Conservation (phyloP, 2,329 filamentous ascomycete genomes). For the Aspergillus bombycis region DNA sequence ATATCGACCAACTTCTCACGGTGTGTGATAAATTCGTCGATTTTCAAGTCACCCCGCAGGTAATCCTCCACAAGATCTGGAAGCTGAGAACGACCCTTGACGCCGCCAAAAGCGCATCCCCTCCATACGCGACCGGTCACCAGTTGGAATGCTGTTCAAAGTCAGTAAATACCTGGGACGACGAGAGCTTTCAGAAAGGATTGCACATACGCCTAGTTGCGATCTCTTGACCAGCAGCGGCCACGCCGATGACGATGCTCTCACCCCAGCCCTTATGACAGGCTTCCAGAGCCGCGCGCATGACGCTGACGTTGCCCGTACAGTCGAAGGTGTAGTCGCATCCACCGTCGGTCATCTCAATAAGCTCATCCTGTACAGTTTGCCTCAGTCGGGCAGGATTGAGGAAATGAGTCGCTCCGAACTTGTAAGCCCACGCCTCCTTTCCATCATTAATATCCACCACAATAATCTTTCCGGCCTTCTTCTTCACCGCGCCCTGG, state of each 20-base stretch:
- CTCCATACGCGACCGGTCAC: slow-evolving; percentile 98
- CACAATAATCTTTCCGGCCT: slow-evolving; percentile 65
- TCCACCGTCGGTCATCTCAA: slow-evolving; percentile 97
- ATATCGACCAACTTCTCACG: slow-evolving; percentile 80
- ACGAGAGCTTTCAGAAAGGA: neutral
- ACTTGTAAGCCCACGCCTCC: slow-evolving; percentile 90
- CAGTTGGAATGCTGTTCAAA: slow-evolving; percentile 82
- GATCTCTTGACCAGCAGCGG: slow-evolving; percentile 94
- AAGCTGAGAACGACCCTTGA: slow-evolving; percentile 95
- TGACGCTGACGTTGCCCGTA: slow-evolving; percentile 94
- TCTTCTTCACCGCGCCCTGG: slow-evolving; percentile 86
- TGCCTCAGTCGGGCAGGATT: slow-evolving; percentile 75
- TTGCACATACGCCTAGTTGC: slow-evolving; percentile 80
- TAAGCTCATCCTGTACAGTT: slow-evolving; percentile 86
- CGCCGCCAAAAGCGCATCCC: slow-evolving; percentile 97
- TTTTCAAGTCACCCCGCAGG: slow-evolving; percentile 85
- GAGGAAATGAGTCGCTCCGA: slow-evolving; percentile 97
- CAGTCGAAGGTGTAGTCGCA: slow-evolving; percentile 99
- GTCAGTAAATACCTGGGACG: neutral
- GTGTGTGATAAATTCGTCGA: slow-evolving; percentile 99
- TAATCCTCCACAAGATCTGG: slow-evolving; percentile 87
- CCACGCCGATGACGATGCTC: slow-evolving; percentile 97
- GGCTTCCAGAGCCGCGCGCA: slow-evolving; percentile 92
- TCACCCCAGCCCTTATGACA: slow-evolving; percentile 99
- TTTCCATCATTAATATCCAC: slow-evolving; percentile 85